Evolutionary conservation across 441 rosid species (phyloP), one percentile per base, ranked within the genome.

Genomic region (Corymbia calophylla): DNA sequence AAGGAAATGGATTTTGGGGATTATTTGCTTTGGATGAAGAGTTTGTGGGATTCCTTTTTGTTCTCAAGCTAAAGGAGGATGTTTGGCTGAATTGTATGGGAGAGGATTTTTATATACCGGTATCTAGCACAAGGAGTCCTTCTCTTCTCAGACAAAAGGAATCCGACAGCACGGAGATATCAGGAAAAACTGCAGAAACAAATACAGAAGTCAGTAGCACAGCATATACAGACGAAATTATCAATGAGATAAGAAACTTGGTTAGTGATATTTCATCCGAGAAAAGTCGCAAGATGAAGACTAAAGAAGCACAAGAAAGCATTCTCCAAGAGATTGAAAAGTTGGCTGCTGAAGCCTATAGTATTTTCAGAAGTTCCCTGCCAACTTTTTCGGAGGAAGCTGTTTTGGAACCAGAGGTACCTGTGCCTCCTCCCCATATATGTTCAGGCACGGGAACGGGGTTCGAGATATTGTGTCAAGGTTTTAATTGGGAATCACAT

Each of bases 401-500:
- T 91, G 89, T 90, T 85, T 88, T 87, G 88, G 95, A 93, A 92
- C 56, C 89, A 87, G 96, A 94, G 91, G 90, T 19, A 80, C 54
- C 73, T 29, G 53, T 92, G 91, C 92, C 94, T 88, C 93, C 95
- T 90, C 90, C 91, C 68, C 93, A 92, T 88, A 94, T 96, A 91
- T 81, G 92, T 92, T 91, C 98, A 1, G 99, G 97, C 87, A 97
- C 98, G 87, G 99, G 99, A 81, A 89, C 97, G 12, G 99, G 99
- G 80, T 94, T 91, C 84, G 99, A 98, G 94, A 96, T 98, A 93
- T 87, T 98, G 91, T 96, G 97, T 93, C 99, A 98, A 93, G 99
- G 98, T 48, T 98, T 98, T 93, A 98, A 98, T 89, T 98, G 99
- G 99, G 99, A 98, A 92, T 98, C 99, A 86, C 95, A 98, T 92